These are phyloP conservation scores for Globomyces pollinis-pini DNA, from an alignment of 192 early-diverging fungal species.

Conservation along the genomic window DNA sequence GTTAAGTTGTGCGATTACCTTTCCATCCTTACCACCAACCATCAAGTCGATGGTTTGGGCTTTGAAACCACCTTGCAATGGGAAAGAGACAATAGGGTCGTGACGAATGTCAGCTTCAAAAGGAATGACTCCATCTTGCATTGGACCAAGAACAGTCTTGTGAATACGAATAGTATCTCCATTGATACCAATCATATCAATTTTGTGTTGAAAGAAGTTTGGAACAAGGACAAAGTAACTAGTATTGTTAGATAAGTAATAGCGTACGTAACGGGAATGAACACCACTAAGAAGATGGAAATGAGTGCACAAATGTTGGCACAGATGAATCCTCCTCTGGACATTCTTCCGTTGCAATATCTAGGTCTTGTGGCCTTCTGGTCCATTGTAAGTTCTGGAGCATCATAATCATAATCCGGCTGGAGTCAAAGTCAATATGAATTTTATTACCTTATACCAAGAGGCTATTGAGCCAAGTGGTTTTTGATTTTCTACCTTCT, in stretches of 20 bases:
- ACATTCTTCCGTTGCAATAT: constrained; percentile 5
- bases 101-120: background rate
- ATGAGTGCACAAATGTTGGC: background rate
- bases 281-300: background rate
- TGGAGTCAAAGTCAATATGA: background rate
- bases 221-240: constrained; percentile 11
- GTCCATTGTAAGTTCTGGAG: constrained; percentile 1
- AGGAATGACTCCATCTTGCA: background rate
- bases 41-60: background rate
- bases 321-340: background rate
- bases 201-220: background rate
- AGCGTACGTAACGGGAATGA: background rate
- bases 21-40: background rate
- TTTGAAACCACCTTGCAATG: constrained; percentile 4
- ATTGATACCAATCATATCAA: constrained; percentile 4
- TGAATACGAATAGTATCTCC: constrained; percentile 9
- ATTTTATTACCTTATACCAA: background rate
- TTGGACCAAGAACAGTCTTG: background rate
- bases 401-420: constrained; percentile 11
- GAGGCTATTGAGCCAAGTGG: background rate
- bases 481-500: too few species aligned
- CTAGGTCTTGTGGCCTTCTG: constrained; percentile 1
- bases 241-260: constrained; percentile 31
- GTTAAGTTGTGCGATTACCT: background rate
- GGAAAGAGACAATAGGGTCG: background rate